Evolutionary conservation across 257 asterid species (phyloP), one percentile per base, ranked within the genome.

Genomic region (Solanum pinnatisectum): DNA sequence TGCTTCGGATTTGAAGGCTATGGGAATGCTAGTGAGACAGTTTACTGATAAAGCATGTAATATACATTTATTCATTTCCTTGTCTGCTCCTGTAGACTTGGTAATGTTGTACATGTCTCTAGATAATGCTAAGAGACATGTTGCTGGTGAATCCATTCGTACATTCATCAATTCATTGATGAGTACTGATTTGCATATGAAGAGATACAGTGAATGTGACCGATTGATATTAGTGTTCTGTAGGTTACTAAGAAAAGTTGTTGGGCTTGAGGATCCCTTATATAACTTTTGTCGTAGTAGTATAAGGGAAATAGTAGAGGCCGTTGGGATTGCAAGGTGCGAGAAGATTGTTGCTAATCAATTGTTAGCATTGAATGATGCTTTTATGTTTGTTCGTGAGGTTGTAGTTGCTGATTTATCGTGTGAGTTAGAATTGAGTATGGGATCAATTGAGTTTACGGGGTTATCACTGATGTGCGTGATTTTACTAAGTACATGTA

Each of bases 101-200:
- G 98, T 94, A 36, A 93, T 89, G 95, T 94, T 95, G 32, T 96
- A 94, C 40, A 90, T 88, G 91, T 93, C 97, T 12, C 86, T 94
- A 27, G 68, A 89, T 84, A 85, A 87, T 78, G 56, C 89, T 35
- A 92, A 93, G 68, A 93, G 84, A 88, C 90, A 60, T 5, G 84
- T 46, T 15, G 98, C 94, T 1, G 92, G 90, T 5, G 94, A 92
- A 92, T 96, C n/a, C n/a, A n/a, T n/a, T 86, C 88, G 56, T 78
- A 88, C 87, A 56, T 95, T 97, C 86, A 83, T 96, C 60, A n/a
- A 42, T 63, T 85, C 88, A 33, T 78, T 91, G 73, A 92, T 91
- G 94, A 87, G 30, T 79, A 46, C 2, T 13, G 60, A n/a, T 27
- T 89, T 91, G 72, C 89, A 89, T 40, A 84, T 74, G 40, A n/a